Evolutionary conservation across 1,284 basidiomycete genomes (phyloP).

Genomic region (Ustilago trichophora): DNA sequence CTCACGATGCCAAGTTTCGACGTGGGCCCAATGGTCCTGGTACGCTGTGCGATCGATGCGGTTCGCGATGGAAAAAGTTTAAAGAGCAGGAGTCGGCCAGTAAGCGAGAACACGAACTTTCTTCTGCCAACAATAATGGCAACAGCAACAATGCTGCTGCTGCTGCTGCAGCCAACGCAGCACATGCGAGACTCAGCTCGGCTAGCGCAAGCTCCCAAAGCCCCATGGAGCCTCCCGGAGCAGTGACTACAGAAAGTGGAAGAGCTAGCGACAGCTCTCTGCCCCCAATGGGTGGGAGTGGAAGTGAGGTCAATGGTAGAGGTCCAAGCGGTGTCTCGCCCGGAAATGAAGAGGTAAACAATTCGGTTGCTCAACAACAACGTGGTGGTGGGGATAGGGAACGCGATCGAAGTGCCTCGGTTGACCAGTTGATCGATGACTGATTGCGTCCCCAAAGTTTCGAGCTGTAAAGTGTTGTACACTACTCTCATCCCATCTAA

Average conservation of each 20-base stretch:
- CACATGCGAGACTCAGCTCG: conserved; percentile 27
- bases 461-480: no score
- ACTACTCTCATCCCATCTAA: no score
- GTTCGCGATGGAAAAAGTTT: conserved; percentile 48
- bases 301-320: no score
- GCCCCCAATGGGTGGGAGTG: no score
- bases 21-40: conserved; percentile 46
- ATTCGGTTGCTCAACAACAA: no score
- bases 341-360: no score
- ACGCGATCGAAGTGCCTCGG: conserved; percentile 22
- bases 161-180: no score
- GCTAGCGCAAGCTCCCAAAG: conserved; percentile 21
- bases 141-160: no score
- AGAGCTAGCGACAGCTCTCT: background rate
- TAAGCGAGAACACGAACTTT: no score
- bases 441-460: background rate
- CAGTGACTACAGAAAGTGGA: background rate
- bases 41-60: conserved; percentile 51
- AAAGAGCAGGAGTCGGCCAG: conserved; percentile 30
- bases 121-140: no score
- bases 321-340: no score
- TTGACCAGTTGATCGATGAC: conserved; percentile 35
- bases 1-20: conserved; percentile 52
- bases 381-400: no score
- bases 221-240: conserved; percentile 12